These are phyloP conservation scores for Penicillium thymicola DNA, from an alignment of 2,329 filamentous ascomycete genomes.

Conservation along the genomic window DNA sequence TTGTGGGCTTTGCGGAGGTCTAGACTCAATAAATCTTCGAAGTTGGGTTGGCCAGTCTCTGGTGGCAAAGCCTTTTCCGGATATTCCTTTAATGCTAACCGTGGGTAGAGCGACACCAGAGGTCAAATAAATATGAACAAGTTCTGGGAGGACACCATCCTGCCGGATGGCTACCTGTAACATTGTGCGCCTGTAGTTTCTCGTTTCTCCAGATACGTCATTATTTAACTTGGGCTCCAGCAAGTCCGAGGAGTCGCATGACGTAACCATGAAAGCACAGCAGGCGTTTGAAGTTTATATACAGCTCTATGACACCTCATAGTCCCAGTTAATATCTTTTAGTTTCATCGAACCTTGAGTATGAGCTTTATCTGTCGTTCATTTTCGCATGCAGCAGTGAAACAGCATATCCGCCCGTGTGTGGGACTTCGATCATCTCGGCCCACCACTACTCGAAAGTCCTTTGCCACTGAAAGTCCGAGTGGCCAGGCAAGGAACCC, in stretches of 20 bases:
- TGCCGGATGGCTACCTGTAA: not conserved
- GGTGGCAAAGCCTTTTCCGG: no score
- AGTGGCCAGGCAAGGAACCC: not conserved
- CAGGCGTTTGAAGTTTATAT: not conserved
- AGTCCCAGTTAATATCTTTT: no score
- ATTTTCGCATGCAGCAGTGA: not conserved
- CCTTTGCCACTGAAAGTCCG: not conserved
- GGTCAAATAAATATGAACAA: not conserved
- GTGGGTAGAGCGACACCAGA: no score
- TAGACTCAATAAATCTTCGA: no score
- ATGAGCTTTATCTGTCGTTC: not conserved
- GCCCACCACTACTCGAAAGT: not conserved
- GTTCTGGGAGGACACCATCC: no score
- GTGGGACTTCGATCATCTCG: not conserved
- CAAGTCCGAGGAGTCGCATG: not conserved
- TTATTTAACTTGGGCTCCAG: not conserved
- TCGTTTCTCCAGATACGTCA: not conserved
- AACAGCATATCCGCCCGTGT: not conserved
- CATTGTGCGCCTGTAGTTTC: not conserved
- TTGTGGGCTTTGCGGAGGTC: no score
- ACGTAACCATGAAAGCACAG: constrained; percentile 1
- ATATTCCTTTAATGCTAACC: no score
- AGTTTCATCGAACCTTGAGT: not conserved
- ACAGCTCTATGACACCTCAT: not conserved
- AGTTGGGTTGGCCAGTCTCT: no score